Percentiles rank a stretch among this genome's conserved stretches.
These are phyloP conservation scores for Achlya hypogyna DNA, from an alignment of 352 stramenopile species.

Conservation along the genomic window DNA sequence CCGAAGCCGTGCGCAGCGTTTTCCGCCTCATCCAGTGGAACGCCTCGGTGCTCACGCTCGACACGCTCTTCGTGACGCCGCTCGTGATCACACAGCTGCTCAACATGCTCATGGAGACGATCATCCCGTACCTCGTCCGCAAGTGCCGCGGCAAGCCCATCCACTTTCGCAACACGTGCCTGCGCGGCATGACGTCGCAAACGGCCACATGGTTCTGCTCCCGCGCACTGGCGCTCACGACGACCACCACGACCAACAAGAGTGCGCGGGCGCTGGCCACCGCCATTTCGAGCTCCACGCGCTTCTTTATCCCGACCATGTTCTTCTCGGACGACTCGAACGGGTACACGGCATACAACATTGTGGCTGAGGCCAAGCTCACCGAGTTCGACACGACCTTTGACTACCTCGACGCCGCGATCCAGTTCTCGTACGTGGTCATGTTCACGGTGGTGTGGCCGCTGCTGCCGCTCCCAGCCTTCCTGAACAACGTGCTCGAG, in stretches of 20 bases:
- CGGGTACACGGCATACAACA: conserved; percentile 80
- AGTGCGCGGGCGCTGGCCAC: background rate
- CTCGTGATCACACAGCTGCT: conserved; percentile 83
- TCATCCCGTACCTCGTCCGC: conserved; percentile 74
- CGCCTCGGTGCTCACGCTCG: conserved; percentile 52
- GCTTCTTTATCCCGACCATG: conserved; percentile 54
- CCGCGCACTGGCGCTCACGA: background rate
- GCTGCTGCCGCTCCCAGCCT: conserved; percentile 76
- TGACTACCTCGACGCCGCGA: conserved; percentile 81
- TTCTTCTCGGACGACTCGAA: conserved; percentile 72
- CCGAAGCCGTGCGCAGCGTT: background rate
- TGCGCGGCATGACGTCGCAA: background rate
- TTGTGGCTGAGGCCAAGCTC: conserved; percentile 74
- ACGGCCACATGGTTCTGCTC: background rate
- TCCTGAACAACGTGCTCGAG: conserved; percentile 81
- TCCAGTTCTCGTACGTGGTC: conserved; percentile 86
- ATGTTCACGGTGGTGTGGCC: conserved; percentile 88
- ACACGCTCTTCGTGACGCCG: conserved; percentile 82
- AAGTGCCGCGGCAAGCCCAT: conserved; percentile 47
- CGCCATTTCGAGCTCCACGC: conserved; percentile 2
- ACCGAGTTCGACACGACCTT: conserved; percentile 74
- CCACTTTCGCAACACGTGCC: conserved; percentile 10
- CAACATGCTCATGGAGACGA: conserved; percentile 82
- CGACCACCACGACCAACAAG: conserved; percentile 8
- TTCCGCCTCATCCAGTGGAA: conserved; percentile 19